Conservation (phyloP, 1,284 basidiomycete species). For the Amylostereum areolatum region DNA sequence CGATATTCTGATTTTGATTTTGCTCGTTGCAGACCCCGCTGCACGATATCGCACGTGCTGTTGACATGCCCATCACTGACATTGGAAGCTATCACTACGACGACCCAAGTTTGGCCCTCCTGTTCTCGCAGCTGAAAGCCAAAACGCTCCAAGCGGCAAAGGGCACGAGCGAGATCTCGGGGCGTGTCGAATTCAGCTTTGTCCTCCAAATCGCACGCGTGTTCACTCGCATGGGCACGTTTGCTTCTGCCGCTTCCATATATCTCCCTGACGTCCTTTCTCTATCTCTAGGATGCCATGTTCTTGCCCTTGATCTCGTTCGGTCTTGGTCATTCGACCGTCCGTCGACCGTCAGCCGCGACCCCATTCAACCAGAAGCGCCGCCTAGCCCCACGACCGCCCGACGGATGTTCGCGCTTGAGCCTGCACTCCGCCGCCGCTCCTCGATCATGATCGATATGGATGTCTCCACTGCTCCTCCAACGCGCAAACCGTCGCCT, state of each 20-base stretch:
- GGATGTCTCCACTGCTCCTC: constrained; percentile 63
- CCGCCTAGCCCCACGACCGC: constrained; percentile 36
- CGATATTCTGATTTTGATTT: not conserved
- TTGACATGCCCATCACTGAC: constrained; percentile 48
- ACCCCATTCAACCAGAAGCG: constrained; percentile 16
- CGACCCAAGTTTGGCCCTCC: constrained; percentile 82
- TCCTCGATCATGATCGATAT: constrained; percentile 84
- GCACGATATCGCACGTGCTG: constrained; percentile 55
- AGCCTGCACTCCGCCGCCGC: constrained; percentile 47
- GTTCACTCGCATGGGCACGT: constrained; percentile 87
- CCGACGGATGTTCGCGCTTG: constrained; percentile 48
- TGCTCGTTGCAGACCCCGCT: constrained; percentile 61
- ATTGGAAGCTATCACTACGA: constrained; percentile 88
- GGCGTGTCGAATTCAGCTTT: constrained; percentile 86
- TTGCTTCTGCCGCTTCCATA: not conserved
- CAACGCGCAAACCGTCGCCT: constrained; percentile 52
- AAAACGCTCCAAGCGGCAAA: constrained; percentile 90
- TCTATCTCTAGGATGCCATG: constrained; percentile 74
- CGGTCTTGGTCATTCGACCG: constrained; percentile 88
- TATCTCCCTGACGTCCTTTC: not conserved
- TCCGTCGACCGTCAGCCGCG: constrained; percentile 40
- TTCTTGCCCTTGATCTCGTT: constrained; percentile 80
- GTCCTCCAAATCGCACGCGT: constrained; percentile 89
- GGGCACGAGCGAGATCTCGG: constrained; percentile 85
- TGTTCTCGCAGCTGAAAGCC: constrained; percentile 86